These are phyloP conservation scores for Spongispora temasekensis DNA, from an alignment of 1,284 basidiomycete species.

Conservation along the genomic window DNA sequence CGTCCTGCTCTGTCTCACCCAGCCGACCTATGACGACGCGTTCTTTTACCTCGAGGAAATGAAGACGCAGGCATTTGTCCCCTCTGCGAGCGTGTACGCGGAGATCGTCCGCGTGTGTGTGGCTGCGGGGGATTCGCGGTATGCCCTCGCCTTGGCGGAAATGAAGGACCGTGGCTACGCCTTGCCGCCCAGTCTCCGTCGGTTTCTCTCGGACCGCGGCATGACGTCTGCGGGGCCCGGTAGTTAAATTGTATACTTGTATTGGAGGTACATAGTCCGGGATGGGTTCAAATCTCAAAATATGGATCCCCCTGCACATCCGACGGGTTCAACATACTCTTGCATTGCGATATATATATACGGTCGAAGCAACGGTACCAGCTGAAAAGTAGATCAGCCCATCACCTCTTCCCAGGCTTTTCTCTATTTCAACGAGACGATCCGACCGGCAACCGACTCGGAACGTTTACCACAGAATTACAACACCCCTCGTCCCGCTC, in stretches of 20 bases:
- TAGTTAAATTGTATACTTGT: no score
- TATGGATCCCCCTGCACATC: slow-evolving; percentile 6
- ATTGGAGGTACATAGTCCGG: no score
- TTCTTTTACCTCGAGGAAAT: slow-evolving; percentile 89
- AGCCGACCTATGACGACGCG: slow-evolving; percentile 78
- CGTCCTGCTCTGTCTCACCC: slow-evolving; percentile 69
- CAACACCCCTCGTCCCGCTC: slow-evolving; percentile 4
- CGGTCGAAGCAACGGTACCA: slow-evolving; percentile 23
- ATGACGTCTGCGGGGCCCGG: background rate
- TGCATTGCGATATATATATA: slow-evolving; percentile 36
- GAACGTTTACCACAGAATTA: slow-evolving; percentile 16
- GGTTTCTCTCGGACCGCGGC: slow-evolving; percentile 32
- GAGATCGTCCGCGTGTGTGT: slow-evolving; percentile 63
- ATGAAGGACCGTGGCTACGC: slow-evolving; percentile 56
- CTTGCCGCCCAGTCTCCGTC: slow-evolving; percentile 34
- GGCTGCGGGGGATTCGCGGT: slow-evolving; percentile 57
- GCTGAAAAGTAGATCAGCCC: slow-evolving; percentile 26
- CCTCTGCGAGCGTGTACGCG: slow-evolving; percentile 60
- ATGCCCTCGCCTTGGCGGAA: slow-evolving; percentile 69
- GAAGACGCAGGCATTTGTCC: slow-evolving; percentile 64
- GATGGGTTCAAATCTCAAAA: no score
- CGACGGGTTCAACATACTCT: slow-evolving; percentile 29
- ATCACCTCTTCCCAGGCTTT: slow-evolving; percentile 16
- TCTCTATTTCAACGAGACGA: slow-evolving; percentile 17
- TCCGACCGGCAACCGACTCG: slow-evolving; percentile 10